Evolutionary conservation across 1,284 basidiomycete species (phyloP).

Genomic region (Coniferiporia weirii): DNA sequence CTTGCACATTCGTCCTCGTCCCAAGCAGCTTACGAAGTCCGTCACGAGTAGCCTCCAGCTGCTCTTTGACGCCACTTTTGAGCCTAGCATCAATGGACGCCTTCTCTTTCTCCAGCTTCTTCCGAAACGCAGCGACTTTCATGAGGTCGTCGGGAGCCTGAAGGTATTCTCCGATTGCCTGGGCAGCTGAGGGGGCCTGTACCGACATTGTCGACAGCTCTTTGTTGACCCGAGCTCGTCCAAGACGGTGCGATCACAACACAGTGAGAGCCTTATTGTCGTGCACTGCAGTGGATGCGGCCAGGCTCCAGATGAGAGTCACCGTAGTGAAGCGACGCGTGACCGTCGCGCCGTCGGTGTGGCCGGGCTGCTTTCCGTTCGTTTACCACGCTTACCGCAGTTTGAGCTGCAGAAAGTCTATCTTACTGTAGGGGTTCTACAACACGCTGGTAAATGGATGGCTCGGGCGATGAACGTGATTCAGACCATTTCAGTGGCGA

Average conservation of each 20-base stretch:
- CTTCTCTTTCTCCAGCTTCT: constrained; percentile 96
- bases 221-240: background rate
- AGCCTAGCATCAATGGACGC: constrained; percentile 91
- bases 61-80: constrained; percentile 90
- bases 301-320: too few relatives aligned
- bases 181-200: constrained; percentile 55
- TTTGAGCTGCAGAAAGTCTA: too few relatives aligned
- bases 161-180: constrained; percentile 80
- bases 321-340: too few relatives aligned
- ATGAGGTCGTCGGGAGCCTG: constrained; percentile 92
- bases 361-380: too few relatives aligned
- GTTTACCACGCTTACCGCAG: too few relatives aligned
- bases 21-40: constrained; percentile 83
- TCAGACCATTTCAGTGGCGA: constrained; percentile 2
- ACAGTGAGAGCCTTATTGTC: too few relatives aligned
- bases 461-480: constrained; percentile 6
- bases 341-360: too few relatives aligned
- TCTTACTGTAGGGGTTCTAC: too few relatives aligned
- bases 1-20: constrained; percentile 79
- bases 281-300: too few relatives aligned
- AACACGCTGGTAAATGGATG: background rate
- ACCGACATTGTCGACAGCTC: constrained; percentile 8
- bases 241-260: too few relatives aligned
- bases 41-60: constrained; percentile 87
- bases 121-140: constrained; percentile 85